These are phyloP conservation scores for Eucalyptus melliodora DNA, from an alignment of 345 rosid species.

Conservation along the genomic window DNA sequence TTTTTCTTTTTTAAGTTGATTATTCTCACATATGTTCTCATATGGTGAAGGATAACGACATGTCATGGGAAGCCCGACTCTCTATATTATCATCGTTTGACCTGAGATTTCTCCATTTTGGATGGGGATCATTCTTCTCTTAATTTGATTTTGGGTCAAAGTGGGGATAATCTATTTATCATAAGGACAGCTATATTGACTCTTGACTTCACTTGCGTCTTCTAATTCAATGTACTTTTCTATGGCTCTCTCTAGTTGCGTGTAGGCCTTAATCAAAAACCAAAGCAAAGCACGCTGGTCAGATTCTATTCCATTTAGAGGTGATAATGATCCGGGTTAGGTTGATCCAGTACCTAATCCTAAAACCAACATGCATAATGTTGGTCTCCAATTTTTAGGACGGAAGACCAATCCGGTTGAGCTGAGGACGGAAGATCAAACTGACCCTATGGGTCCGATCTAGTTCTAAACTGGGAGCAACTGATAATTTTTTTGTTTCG, in stretches of 20 bases:
- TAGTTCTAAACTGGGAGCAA: fast-evolving
- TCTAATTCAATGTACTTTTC: background rate
- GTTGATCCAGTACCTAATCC: fast-evolving
- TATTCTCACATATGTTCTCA: background rate
- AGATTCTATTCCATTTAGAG: fast-evolving
- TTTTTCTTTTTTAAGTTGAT: fast-evolving
- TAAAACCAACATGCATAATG: fast-evolving
- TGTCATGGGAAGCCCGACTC: background rate
- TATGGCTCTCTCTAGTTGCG: background rate
- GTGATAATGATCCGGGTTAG: fast-evolving
- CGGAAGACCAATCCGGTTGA: fast-evolving
- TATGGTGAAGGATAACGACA: background rate
- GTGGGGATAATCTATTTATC: background rate
- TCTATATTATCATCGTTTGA: background rate
- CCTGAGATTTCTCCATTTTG: background rate
- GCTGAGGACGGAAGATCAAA: fast-evolving
- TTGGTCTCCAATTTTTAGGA: too few species aligned
- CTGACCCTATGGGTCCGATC: fast-evolving
- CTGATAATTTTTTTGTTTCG: too few species aligned
- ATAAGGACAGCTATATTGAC: background rate
- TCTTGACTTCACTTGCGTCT: background rate
- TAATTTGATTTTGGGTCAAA: background rate
- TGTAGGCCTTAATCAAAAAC: background rate
- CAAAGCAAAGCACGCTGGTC: background rate
- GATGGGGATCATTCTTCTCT: background rate